Base-by-base conservation (phyloP, 164 flowering plant species). In the Magnolia officinalis region DNA sequence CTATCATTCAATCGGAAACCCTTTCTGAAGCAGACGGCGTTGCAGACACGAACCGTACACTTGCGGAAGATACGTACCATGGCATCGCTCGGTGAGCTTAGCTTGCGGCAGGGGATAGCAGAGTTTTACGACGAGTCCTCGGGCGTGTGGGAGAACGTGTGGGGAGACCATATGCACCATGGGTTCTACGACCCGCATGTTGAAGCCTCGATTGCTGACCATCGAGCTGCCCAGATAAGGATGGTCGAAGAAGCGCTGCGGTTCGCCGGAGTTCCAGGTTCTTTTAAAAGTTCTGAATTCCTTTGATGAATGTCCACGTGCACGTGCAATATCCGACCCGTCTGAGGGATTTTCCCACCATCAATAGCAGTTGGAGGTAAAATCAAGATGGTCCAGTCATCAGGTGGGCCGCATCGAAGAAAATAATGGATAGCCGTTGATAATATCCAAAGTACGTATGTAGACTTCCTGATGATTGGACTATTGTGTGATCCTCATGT, bases 81-180 rank as follows among this genome's bases (percentile, higher is more conserved):
- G 71, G 77, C 63, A 10, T 14, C 14, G 8, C 23, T 9, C 2
- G 50, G 59, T 55, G 59, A 31, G 23, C 45, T 24, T 20, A 52
- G 50, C 50, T 74, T 91, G 81, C 71, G 81, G 82, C 81, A 92
- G 73, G 96, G 97, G 0, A 91, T 95, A 19, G 98, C 98, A 0
- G 97, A 87, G 76, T 80, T 95, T 70, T 92, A 95, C 85, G 97
- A 95, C 80, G 88, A 88, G 82, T 91, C 99, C 55, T 89, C 96
- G 1, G 88, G 85, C 4, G 1, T 86, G 8, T 95, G 99, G 99
- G 97, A 93, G 79, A 76, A 86, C 50, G 86, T 93, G 0, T 95
- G 99, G 98, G 98, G 99, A 1, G 97, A 93, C 77, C 99, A 95
- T 72, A 92, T 95, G 97, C 99, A 95, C 77, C 99, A 95, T 71